phyloP scores from a whole-genome alignment of 495 filamentous ascomycete genomes.

The Penicillium odoratum region DNA sequence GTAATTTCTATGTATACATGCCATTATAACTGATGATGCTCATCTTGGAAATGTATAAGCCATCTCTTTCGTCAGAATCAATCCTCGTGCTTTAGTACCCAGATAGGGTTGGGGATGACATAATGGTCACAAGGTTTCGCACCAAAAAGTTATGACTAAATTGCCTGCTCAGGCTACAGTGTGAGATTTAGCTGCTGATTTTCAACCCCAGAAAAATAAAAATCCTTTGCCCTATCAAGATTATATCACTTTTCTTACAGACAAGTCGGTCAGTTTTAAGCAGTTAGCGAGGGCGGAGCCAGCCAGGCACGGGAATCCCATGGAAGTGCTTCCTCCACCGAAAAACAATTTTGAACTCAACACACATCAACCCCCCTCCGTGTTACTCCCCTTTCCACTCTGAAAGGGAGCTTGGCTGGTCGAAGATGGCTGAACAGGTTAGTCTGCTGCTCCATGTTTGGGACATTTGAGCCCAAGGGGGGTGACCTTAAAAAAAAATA shows the following conservation, averaged over 20 bases:
- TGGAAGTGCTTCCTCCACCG: constrained; percentile 27
- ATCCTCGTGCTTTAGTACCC: not conserved
- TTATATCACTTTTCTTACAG: constrained; percentile 2
- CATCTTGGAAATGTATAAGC: not conserved
- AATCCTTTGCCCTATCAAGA: not conserved
- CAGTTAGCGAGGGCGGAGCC: constrained; percentile 25
- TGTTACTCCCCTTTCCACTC: constrained; percentile 23
- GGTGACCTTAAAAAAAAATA: constrained; percentile 18
- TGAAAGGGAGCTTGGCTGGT: constrained; percentile 44
- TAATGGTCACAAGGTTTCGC: not conserved
- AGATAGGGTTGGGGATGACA: not conserved
- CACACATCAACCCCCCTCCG: constrained; percentile 22
- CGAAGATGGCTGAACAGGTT: constrained; percentile 56
- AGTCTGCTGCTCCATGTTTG: constrained; percentile 10
- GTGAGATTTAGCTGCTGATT: constrained; percentile 1
- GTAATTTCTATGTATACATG: not conserved
- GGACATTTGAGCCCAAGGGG: not conserved
- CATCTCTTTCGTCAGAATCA: not conserved
- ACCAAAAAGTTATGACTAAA: constrained; percentile 3
- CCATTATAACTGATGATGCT: not conserved
- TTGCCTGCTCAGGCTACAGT: not conserved
- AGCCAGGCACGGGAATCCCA: constrained; percentile 27
- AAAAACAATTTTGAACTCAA: constrained; percentile 34
- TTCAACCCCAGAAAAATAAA: not conserved
- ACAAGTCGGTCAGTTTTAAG: not conserved